Conservation (phyloP, 495 filamentous ascomycete species). For the Aspergillus taichungensis region DNA sequence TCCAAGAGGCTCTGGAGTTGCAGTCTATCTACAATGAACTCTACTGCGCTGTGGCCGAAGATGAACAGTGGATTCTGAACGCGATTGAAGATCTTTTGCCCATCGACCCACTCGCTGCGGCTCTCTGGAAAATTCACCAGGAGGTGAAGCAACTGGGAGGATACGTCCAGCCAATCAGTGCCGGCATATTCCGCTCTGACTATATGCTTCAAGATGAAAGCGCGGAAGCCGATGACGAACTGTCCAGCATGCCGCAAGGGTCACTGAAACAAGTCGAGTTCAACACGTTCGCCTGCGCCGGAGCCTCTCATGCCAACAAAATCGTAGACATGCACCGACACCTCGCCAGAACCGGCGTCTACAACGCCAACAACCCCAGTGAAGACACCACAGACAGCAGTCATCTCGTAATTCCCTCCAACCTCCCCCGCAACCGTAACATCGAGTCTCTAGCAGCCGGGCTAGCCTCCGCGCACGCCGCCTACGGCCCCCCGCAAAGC, state of each 20-base stretch:
- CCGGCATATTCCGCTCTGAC: conserved; percentile 81
- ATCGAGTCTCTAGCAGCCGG: conserved; percentile 52
- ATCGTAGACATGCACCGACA: conserved; percentile 58
- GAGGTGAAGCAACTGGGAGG: conserved; percentile 59
- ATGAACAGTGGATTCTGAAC: conserved; percentile 59
- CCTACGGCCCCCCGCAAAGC: conserved; percentile 45
- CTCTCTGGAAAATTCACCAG: conserved; percentile 69
- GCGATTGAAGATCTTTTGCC: conserved; percentile 38
- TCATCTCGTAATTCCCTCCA: conserved; percentile 20
- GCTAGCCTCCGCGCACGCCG: conserved; percentile 54
- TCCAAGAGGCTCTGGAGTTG: conserved; percentile 56
- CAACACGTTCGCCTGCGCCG: conserved; percentile 83
- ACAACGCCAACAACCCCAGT: conserved; percentile 2
- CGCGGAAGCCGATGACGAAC: not conserved
- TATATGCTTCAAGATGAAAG: conserved; percentile 66
- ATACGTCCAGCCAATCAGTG: conserved; percentile 48
- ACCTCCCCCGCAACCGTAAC: conserved; percentile 55
- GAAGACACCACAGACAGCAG: not conserved
- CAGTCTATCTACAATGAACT: conserved; percentile 72
- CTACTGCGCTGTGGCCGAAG: conserved; percentile 66
- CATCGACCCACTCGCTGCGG: conserved; percentile 57
- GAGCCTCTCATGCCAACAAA: conserved; percentile 49
- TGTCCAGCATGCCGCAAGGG: conserved; percentile 2
- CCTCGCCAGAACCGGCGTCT: conserved; percentile 16
- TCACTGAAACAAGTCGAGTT: conserved; percentile 82